These are phyloP conservation scores for Barnettozyma siamensis DNA, from an alignment of 805 yeast species.

Conservation along the genomic window DNA sequence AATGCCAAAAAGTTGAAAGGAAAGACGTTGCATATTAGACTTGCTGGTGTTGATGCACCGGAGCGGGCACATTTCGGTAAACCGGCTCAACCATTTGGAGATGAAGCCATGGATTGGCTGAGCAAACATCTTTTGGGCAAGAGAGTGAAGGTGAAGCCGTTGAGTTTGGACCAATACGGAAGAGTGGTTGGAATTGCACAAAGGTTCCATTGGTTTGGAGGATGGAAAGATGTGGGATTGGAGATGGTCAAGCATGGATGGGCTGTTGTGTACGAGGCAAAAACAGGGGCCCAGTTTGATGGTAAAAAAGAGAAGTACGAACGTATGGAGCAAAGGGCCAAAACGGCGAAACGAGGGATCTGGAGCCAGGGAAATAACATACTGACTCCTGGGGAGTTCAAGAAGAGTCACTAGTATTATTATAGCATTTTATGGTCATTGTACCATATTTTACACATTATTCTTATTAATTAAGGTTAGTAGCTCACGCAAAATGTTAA, in stretches of 20 bases:
- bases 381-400: conserved; percentile 76
- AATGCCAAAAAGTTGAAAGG: conserved; percentile 40
- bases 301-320: conserved; percentile 60
- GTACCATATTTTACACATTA: too few relatives aligned
- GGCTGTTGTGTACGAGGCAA: conserved; percentile 85
- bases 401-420: conserved; percentile 34
- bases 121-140: conserved; percentile 58
- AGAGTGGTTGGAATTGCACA: conserved; percentile 73
- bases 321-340: conserved; percentile 56
- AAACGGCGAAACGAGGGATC: conserved; percentile 51
- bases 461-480: too few relatives aligned
- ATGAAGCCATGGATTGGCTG: conserved; percentile 81
- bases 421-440: too few relatives aligned
- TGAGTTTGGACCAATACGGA: conserved; percentile 81
- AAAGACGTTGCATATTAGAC: conserved; percentile 71
- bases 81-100: conserved; percentile 82
- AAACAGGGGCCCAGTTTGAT: conserved; percentile 78
- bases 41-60: conserved; percentile 96
- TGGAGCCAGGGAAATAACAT: conserved; percentile 54
- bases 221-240: conserved; percentile 73
- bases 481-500: too few relatives aligned
- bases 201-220: conserved; percentile 47
- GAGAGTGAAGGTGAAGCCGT: conserved; percentile 68
- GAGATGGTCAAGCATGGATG: conserved; percentile 83
- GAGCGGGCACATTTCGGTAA: conserved; percentile 93